Evolutionary conservation across 176 grass and related monocot species (phyloP).

Genomic region (Puccinellia tenuiflora): DNA sequence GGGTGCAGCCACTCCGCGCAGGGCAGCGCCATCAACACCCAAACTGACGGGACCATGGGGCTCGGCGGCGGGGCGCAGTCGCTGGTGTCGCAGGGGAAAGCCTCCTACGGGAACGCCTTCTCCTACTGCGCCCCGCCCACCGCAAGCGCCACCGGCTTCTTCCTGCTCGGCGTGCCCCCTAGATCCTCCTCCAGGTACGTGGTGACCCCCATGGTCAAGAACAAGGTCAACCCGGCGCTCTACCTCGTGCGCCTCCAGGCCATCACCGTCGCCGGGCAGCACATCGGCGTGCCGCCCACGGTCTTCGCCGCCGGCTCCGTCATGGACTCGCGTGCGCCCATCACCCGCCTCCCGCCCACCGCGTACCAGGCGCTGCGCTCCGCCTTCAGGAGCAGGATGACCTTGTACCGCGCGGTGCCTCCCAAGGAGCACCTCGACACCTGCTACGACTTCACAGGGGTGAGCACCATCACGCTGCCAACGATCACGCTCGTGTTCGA

Average conservation of each 20-base stretch:
- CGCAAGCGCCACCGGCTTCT: background rate
- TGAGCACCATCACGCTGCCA: conserved; percentile 17
- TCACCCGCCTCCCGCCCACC: conserved; percentile 52
- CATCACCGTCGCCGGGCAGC: conserved; percentile 32
- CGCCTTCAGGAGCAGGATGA: conserved; percentile 38
- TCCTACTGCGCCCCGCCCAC: conserved; percentile 15
- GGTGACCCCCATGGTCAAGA: conserved; percentile 2
- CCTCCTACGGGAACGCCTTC: background rate
- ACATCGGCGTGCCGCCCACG: conserved; percentile 12
- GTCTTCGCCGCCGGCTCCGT: conserved; percentile 12
- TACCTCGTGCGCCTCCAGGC: conserved; percentile 36
- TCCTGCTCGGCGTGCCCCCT: background rate
- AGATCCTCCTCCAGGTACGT: background rate
- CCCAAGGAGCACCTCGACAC: conserved; percentile 43
- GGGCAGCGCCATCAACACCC: background rate
- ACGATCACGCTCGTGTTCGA: conserved; percentile 39
- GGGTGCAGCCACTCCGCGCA: conserved; percentile 1
- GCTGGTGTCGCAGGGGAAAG: background rate
- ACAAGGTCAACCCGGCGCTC: background rate
- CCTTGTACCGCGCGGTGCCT: conserved; percentile 21
- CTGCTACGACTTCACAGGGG: conserved; percentile 46
- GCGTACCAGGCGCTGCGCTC: conserved; percentile 43
- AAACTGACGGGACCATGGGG: background rate
- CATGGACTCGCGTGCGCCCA: conserved; percentile 52
- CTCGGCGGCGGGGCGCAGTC: background rate